Evolutionary conservation across 2,329 filamentous ascomycete species (phyloP).

Genomic region (Phialophora expanda): DNA sequence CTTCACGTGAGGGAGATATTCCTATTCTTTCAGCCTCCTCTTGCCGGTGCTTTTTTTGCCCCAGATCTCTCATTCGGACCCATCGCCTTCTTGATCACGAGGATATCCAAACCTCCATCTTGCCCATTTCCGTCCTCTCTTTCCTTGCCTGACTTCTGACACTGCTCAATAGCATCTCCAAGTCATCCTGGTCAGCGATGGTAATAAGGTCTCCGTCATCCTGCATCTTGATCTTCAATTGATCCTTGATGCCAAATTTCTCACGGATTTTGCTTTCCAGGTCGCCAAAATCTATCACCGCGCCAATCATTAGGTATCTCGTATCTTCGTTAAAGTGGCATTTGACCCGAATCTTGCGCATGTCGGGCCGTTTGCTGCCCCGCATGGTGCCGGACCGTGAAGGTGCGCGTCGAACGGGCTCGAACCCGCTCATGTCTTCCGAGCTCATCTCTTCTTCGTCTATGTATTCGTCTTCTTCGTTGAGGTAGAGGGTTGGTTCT

Average conservation of each 20-base stretch:
- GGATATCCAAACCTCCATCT: constrained; percentile 80
- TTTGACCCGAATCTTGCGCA: constrained; percentile 85
- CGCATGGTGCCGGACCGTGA: constrained; percentile 24
- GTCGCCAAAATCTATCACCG: constrained; percentile 71
- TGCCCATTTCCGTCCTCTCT: constrained; percentile 80
- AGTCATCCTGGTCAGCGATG: constrained; percentile 93
- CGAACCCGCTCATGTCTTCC: constrained; percentile 35
- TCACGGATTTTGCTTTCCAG: constrained; percentile 79
- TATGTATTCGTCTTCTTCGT: constrained; percentile 68
- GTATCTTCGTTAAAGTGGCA: constrained; percentile 85
- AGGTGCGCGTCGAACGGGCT: constrained; percentile 28
- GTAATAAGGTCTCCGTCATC: constrained; percentile 92
- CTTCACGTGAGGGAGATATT: background rate
- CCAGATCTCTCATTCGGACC: background rate
- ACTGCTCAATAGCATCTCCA: constrained; percentile 81
- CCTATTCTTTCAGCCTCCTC: background rate
- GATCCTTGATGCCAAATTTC: constrained; percentile 74
- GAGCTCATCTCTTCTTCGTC: constrained; percentile 70
- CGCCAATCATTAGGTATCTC: constrained; percentile 81
- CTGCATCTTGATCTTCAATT: constrained; percentile 83
- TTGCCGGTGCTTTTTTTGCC: background rate
- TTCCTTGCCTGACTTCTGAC: constrained; percentile 72
- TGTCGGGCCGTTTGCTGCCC: constrained; percentile 58
- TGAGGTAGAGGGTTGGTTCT: constrained; percentile 68
- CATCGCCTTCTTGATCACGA: constrained; percentile 11